Evolutionary conservation across 139 green algal genomes (phyloP).

Genomic region (Chlorella sp.): DNA sequence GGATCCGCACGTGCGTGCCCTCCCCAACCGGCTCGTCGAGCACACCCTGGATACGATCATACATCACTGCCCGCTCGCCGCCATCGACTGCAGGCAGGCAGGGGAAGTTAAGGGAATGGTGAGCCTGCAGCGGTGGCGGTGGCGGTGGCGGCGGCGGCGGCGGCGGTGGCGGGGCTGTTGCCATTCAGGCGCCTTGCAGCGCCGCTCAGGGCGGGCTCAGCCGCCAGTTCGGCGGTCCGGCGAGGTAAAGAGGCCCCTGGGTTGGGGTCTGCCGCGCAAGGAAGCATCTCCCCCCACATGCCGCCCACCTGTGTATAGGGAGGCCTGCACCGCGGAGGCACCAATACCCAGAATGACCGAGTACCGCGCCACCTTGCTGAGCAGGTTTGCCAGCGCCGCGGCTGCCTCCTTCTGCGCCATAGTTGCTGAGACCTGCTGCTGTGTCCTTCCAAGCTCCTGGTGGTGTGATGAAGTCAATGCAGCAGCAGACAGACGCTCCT

Average conservation of each 20-base stretch:
- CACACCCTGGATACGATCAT: conserved; percentile 94
- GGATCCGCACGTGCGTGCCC: conserved; percentile 93
- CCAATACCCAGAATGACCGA: conserved; percentile 81
- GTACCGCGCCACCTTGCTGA: conserved; percentile 83
- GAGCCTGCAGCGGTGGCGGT: background rate
- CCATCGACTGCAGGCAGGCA: conserved; percentile 87
- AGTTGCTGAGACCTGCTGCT: background rate
- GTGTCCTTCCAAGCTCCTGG: background rate
- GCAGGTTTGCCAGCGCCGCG: conserved; percentile 57
- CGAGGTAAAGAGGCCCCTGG: background rate
- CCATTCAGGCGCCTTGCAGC: background rate
- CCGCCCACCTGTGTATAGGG: conserved; percentile 84
- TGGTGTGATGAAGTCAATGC: background rate
- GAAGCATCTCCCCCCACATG: background rate
- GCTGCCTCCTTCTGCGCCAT: conserved; percentile 59
- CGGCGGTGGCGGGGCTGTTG: background rate
- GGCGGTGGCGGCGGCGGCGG: background rate
- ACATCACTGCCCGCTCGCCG: conserved; percentile 97
- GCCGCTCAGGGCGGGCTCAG: background rate
- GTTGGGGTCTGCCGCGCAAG: background rate
- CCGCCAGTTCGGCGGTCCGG: background rate
- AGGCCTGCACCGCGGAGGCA: conserved; percentile 74
- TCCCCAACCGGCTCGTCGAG: conserved; percentile 83
- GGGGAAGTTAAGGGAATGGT: no score
- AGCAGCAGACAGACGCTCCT: no score